Base-by-base conservation (phyloP, 73 alveolate genomes). In the Paramecium bursaria region DNA sequence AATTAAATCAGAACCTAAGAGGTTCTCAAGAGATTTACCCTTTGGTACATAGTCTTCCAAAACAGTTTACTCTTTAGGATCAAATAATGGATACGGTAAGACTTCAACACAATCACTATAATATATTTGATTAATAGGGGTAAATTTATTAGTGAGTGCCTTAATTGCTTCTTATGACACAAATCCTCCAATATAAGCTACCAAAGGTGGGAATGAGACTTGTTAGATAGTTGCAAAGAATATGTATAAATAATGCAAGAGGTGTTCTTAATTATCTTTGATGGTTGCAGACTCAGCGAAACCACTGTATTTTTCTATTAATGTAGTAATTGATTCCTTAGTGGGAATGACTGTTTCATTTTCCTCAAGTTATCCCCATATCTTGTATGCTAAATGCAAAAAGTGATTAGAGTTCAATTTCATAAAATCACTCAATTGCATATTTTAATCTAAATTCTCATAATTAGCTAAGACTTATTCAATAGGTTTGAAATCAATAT, bases 141-240 rank as follows among this genome's bases (percentile, higher is more conserved):
- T 90, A 86, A 91, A 94, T 67, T 96, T 96, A 85, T 93, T 88
- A 29, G 99, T 96, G 27, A 94, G 88, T 2, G 98, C 97, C 85
- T 96, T 96, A 48, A 94, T 91, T 13, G 91, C 91, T 86, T 96
- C 99, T 93, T 96, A 95, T 9, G 99, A 90, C 0, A 93, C 96
- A 27, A 93, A 82, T 13, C 99, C 99, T 50, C 98, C 99, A 29
- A 96, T 75, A 75, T 92, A 93, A 3, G 99, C 99, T 26, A 96
- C 92, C 21, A 96, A 61, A 4, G 99, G 95, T 33, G 82, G 82
- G 60, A 67, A 67, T 14, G 82, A 23, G 17, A 35, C 46, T 0
- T 25, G 21, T 39, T 15, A 1, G 11, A 39, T 15, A 7, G 55
- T 67, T 13, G 33, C 14, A 9, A 21, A 5, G 30, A 67, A 67